These are phyloP conservation scores for Vigna reflexopilosa DNA, from an alignment of 306 rosid species.

Conservation along the genomic window DNA sequence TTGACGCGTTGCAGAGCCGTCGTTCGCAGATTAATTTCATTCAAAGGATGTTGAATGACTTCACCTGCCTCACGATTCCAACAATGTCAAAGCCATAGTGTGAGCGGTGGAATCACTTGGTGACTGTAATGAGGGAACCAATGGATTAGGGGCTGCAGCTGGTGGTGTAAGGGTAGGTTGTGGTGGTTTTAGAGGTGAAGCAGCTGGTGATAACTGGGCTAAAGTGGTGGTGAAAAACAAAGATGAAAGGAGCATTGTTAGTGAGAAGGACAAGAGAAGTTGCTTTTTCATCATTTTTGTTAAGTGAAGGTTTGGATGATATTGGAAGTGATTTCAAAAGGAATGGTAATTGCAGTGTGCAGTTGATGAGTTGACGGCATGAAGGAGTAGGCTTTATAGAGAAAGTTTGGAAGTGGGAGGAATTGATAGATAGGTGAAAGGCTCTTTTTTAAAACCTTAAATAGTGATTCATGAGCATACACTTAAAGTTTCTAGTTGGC, in stretches of 20 bases:
- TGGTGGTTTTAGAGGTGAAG: conserved; percentile 49
- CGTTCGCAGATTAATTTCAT: too few relatives aligned
- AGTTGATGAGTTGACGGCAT: conserved; percentile 39
- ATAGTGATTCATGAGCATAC: conserved; percentile 35
- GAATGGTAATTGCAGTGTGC: conserved; percentile 18
- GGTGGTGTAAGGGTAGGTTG: conserved; percentile 25
- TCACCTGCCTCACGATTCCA: too few relatives aligned
- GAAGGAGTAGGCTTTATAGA: conserved; percentile 22
- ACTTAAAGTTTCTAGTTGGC: background rate
- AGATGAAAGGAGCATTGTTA: conserved; percentile 21
- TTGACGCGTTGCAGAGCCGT: too few relatives aligned
- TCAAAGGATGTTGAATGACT: too few relatives aligned
- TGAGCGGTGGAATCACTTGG: conserved; percentile 49
- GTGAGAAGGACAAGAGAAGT: too few relatives aligned
- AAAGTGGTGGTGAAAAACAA: conserved; percentile 27
- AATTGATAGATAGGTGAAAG: conserved; percentile 41
- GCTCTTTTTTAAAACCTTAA: background rate
- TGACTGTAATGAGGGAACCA: conserved; percentile 44
- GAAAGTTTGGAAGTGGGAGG: conserved; percentile 19
- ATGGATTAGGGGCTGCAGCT: conserved; percentile 42
- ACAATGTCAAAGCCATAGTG: conserved; percentile 17
- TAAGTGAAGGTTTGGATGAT: too few relatives aligned
- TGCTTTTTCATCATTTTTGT: too few relatives aligned
- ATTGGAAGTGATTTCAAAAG: background rate
- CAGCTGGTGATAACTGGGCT: conserved; percentile 54